Evolutionary conservation across 371 early-diverging fungal genomes (phyloP), one percentile per base, ranked within the genome.

Genomic region (Coemansia sp.): DNA sequence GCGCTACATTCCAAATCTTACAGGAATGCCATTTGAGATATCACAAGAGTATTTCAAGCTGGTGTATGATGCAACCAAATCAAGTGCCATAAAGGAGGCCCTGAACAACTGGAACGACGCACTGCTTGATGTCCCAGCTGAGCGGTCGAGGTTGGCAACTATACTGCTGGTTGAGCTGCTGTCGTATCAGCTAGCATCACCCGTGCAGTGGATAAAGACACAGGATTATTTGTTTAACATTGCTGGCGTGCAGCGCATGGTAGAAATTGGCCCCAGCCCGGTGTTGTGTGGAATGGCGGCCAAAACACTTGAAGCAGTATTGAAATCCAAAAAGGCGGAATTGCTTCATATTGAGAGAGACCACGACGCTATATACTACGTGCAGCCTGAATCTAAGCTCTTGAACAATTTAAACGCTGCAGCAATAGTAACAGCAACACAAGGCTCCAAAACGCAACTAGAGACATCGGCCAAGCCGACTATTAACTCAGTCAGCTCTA

Each of bases 161-260:
- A 83, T 84, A 26, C 83, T 96, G 56, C 80, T 97, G 73, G 89
- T 95, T 68, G 97, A 96, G 83, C 82, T 96, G 67, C 85, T 97
- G 36, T 92, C 95, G 24, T 94, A 94, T 80, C 96, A 97, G 84
- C 93, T 95, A 68, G 92, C 92, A 44, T 89, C 90, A 54, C 92
- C 95, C 58, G 96, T 97, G 46, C 88, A 94, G 66, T 96, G 97
- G 97, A 96, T 96, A 67, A 94, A 95, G 79, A 97, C 96, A 17
- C 97, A 97, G 81, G 94, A 95, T 68, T 83, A 86, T 63, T 83
- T 97, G 54, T 92, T 96, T 85, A 86, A 85, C 82, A 82, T 87
- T 71, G 89, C 84, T 79, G 82, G 88, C 44, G 90, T 96, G 62
- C 90, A 91, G 69, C 90, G 95, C 44, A 73, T 97, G 59, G 92